Evolutionary conservation across 1,139 yeast species (phyloP), one percentile per base, ranked within the genome.

Genomic region (Zygosaccharomyces sapae): DNA sequence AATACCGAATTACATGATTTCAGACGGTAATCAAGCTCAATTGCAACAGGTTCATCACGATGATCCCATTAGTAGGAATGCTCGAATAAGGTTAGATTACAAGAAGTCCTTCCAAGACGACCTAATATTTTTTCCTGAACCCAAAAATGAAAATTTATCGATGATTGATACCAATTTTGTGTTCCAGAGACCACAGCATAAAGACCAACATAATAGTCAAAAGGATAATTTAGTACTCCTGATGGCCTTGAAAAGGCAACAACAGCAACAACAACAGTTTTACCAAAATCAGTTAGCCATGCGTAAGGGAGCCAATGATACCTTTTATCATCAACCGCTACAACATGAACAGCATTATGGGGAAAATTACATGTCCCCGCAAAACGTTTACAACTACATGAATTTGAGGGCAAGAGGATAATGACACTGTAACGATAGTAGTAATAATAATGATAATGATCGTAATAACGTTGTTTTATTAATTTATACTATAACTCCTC

Each of bases 81-180:
- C 60, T 9, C 54, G 64, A 42, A 40, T 51, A 27, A 54, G 55
- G 39, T 46, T 61, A 12, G 57, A 60, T 43, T 52, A 48, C 41
- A 59, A 55, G 48, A 61, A 60, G 41, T 55, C 61, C 2, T 61
- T 60, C 33, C 50, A 50, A 37, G 62, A 61, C 48, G 65, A 61
- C 45, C 52, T 54, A 8, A 44, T 55, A 30, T 62, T 60, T 43
- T 60, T 51, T 43, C 62, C 63, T 10, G 62, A 59, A 10, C 33
- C 33, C 13, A 44, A 41, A 31, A 24, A 18, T 45, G 25, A 34
- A 27, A 20, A 47, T 41, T 30, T 38, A 37, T 33, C 48, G 46
- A 33, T 38, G 31, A 7, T 16, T 19, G 40, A 37, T 24, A 9
- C 40, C 40, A 24, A 35, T n/a, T 20, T 7, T 35, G 10, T 37